These are phyloP conservation scores for Huntiella omanensis DNA, from an alignment of 2,329 filamentous ascomycete genomes.

Conservation along the genomic window DNA sequence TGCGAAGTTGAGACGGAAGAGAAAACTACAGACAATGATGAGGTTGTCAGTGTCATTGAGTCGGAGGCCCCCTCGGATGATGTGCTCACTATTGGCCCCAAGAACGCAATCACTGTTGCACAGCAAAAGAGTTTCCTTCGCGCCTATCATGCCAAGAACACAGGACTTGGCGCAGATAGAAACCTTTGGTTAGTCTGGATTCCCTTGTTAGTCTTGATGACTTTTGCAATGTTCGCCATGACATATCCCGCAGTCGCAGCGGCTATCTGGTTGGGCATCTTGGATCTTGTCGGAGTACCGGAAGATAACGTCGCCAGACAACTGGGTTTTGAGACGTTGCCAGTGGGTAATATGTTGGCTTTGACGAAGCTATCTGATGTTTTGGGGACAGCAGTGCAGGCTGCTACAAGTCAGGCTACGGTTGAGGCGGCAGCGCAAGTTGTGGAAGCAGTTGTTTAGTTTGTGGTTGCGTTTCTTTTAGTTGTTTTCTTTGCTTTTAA, in stretches of 20 bases:
- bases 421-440: not conserved
- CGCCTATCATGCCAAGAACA: slow-evolving; percentile 42
- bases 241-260: slow-evolving; percentile 22
- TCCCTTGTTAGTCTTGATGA: slow-evolving; percentile 23
- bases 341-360: slow-evolving; percentile 8
- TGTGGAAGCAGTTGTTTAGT: not conserved
- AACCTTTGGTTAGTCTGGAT: slow-evolving; percentile 52
- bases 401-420: slow-evolving; percentile 7
- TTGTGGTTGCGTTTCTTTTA: not conserved
- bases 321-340: slow-evolving; percentile 9
- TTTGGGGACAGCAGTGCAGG: slow-evolving; percentile 8
- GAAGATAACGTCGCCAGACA: slow-evolving; percentile 10
- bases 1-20: slow-evolving; percentile 23
- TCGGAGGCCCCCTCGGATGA: slow-evolving; percentile 13
- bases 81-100: slow-evolving; percentile 40
- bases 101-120: slow-evolving; percentile 44
- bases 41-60: slow-evolving; percentile 18
- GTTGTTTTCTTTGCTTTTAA: too few species aligned
- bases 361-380: slow-evolving; percentile 10
- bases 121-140: slow-evolving; percentile 45
- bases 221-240: slow-evolving; percentile 23
- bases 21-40: slow-evolving; percentile 17
- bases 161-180: slow-evolving; percentile 42
- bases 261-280: slow-evolving; percentile 2
- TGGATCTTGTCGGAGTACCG: slow-evolving; percentile 12